Evolutionary conservation across 371 early-diverging fungal genomes (phyloP), one percentile per base, ranked within the genome.

Genomic region (Apophysomyces elegans): DNA sequence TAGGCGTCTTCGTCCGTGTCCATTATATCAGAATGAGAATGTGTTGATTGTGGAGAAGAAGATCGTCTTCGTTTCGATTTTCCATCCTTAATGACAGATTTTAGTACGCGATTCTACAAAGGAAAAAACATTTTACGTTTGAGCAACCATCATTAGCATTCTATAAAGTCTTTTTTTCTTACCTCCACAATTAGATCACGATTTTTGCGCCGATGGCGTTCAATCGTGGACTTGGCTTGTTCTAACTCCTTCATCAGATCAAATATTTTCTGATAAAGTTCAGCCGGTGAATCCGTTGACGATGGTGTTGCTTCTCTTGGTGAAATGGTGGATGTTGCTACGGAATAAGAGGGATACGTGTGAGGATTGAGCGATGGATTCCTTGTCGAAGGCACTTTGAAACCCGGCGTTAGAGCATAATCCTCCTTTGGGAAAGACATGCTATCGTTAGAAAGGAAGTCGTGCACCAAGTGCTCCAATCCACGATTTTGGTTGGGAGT

Each of bases 1-100:
- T 41, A 41, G 11, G 13, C 41, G 41, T 50, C 54, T 50, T 50
- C 54, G 54, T 50, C 54, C 4, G 54, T 50, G 21, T 50, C 54
- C 54, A 50, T 50, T 9, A 7, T 50, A 21, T 50, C 54, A 4
- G 54, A 50, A 21, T 16, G 32, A n/a, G 21, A 50, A 21, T 50
- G 54, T 1, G 21, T 21, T 21, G 21, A 50, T 21, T n/a, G 21
- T 18, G 54, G 21, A 9, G 54, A 8, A 7, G 54, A n/a, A 18
- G 21, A 21, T n/a, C 21, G 16, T 11, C 21, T 21, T 21, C n/a
- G 54, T 21, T 21, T 50, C 9, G 54, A 4, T 47, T 47, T 47
- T n/a, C 8, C 21, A 9, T 21, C 21, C 5, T n/a, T 50, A 2
- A 50, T 26, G 18, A 50, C 9, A 21, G 54, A 50, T 11, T 21